Base-by-base conservation (phyloP, 2,329 filamentous ascomycete genomes). In the Paecilomyces sp. region DNA sequence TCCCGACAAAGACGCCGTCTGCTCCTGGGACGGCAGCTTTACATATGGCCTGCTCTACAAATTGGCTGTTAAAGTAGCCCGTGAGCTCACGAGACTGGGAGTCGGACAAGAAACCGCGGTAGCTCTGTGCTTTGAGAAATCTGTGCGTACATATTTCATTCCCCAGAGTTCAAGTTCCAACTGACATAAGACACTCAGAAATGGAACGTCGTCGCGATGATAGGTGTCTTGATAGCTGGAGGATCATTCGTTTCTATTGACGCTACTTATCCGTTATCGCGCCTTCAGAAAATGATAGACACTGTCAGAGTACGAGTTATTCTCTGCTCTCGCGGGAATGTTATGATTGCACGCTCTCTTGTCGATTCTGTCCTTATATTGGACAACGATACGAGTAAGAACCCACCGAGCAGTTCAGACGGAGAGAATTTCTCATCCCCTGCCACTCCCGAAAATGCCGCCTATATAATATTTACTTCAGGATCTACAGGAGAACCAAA, bases 401-500 rank as follows among this genome's bases (percentile, higher is more conserved):
- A 60, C 12, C 60, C 73, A 34, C 59, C 68, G 7, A 60, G 57
- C 9, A 59, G 61, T 4, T 57, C 61, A 5, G 63, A 61, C 6
- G 60, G 57, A 2, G 58, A 58, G 22, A 57, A 60, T 28, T 63
- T 63, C 57, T 63, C 64, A 57, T 63, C 68, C 8, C 65, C 67
- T 57, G 70, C 70, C 8, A 70, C 67, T 18, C 63, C 68, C 47
- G 63, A 62, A 52, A 73, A 74, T 63, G 73, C 73, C 9, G 74
- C 73, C 52, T 88, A 86, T 69, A 76, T 87, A 5, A 77, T 89
- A 9, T 85, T 88, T 64, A 83, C 81, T 8, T 82, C 82, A 3
- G 82, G 83, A 0, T 83, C 82, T 0, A 82, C 83, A 3, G 80
- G 80, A 55, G 77, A 79, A 58, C 82, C 84, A 0, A 84, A 85